Conservation (phyloP, 768 basidiomycete species). For the Rhodosporidiobolus sp. region DNA sequence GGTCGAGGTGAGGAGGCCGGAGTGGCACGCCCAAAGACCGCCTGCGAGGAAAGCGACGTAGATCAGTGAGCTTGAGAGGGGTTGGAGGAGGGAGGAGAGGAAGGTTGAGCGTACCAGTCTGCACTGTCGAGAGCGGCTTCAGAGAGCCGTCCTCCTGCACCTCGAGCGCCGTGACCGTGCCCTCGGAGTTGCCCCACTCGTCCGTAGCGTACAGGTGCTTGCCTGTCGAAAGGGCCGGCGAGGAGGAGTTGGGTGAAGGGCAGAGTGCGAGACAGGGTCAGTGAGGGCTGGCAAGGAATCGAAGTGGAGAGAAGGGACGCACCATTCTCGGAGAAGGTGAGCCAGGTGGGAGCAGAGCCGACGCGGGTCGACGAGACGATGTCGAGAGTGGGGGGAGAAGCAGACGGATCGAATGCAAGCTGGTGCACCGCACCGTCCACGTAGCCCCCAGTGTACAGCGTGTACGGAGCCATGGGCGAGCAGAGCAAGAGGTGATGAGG, state of each 20-base stretch:
- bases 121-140: background rate
- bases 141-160: conserved; percentile 1
- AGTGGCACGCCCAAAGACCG: conserved; percentile 25
- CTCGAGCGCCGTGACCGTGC: background rate
- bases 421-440: conserved; percentile 2
- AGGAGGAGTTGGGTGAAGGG: background rate
- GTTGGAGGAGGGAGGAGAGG: background rate
- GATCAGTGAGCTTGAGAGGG: background rate
- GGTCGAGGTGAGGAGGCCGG: background rate
- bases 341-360: conserved; percentile 31
- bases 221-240: background rate
- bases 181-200: conserved; percentile 17
- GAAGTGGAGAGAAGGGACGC: background rate
- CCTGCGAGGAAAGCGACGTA: background rate
- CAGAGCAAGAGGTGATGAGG: background rate
- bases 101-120: conserved; percentile 7
- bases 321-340: conserved; percentile 15
- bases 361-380: background rate
- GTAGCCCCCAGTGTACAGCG: conserved; percentile 30
- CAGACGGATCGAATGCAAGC: conserved; percentile 18
- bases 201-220: conserved; percentile 16
- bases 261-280: background rate
- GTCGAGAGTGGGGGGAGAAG: background rate
- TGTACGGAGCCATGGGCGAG: background rate
- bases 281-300: background rate